Evolutionary conservation across 179 eudicot genomes (phyloP), one percentile per base, ranked within the genome.

Genomic region (Silene noctiflora): DNA sequence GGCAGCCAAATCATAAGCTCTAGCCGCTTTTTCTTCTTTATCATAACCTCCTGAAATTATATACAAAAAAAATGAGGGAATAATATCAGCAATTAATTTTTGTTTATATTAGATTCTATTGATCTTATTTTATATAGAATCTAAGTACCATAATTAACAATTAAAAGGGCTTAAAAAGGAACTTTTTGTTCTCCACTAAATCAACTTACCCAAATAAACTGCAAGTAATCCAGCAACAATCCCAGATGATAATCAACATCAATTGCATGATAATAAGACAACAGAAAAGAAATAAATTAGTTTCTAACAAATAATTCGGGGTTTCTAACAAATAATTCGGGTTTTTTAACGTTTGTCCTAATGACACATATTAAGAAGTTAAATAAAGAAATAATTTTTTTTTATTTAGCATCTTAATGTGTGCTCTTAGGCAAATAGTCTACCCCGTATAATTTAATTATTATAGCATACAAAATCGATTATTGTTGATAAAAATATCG

Each of bases 1-100:
- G 77, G 98, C 98, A 72, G 98, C 98, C 83, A 92, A 89, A 89
- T 94, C 98, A 85, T 94, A 94, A 69, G 98, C 86, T 79, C 97
- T 82, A 48, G 97, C 98, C 60, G 98, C 98, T 76, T 94, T 94
- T n/a, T 94, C 98, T 88, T 94, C 98, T 80, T 89, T 94, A 81
- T 94, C 98, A 86, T 92, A 94, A 42, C 98, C 98, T 68, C 98
- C 98, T 94, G 75, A 44, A 77, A 62, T n/a, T 42, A 56, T 27
- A 67, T 67, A 74, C 13, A 69, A 69, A 81, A 69, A 81, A 67
- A 1, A 63, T 74, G 3, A 70, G 60, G 31, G 79, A 80, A 80
- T 76, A 80, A 71, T 21, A 64, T 74, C 75, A 81, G 16, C 53
- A 78, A 77, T n/a, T 69, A 73, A 67, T 56, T 62, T 61, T 29